Percentiles rank a stretch among this genome's conserved stretches.
phyloP scores from a whole-genome alignment of 2,329 filamentous ascomycete species.

The Cadophora sp. region DNA sequence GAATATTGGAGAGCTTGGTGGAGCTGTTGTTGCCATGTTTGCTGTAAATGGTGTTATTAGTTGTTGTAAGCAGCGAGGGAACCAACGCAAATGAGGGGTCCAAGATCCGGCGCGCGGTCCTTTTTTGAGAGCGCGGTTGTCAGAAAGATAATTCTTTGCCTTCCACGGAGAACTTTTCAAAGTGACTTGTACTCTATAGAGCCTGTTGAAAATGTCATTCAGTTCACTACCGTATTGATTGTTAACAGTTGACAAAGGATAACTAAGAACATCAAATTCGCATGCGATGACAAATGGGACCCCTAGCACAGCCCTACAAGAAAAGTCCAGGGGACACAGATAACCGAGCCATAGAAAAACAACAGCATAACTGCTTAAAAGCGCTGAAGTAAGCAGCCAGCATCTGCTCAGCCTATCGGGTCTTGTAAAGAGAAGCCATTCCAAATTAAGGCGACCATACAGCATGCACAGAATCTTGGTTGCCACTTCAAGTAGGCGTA shows the following conservation, averaged over 20 bases:
- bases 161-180: neutral
- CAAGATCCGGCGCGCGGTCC: neutral
- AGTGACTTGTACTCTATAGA: neutral
- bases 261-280: neutral
- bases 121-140: neutral
- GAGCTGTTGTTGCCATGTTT: neutral
- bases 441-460: neutral
- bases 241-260: constrained; percentile 3
- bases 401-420: neutral
- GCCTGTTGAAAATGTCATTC: neutral
- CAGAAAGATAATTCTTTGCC: neutral
- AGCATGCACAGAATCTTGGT: neutral
- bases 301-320: constrained; percentile 9
- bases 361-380: neutral
- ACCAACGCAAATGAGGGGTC: neutral
- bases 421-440: neutral
- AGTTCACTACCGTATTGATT: neutral
- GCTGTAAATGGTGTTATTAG: neutral
- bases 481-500: neutral
- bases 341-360: constrained; percentile 1
- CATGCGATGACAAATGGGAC: constrained; percentile 1
- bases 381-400: constrained; percentile 8
- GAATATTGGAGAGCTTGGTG: neutral
- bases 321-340: neutral
- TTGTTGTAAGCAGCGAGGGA: neutral